phyloP scores from a whole-genome alignment of 2,329 filamentous ascomycete genomes.

The Colletotrichum coccodes region DNA sequence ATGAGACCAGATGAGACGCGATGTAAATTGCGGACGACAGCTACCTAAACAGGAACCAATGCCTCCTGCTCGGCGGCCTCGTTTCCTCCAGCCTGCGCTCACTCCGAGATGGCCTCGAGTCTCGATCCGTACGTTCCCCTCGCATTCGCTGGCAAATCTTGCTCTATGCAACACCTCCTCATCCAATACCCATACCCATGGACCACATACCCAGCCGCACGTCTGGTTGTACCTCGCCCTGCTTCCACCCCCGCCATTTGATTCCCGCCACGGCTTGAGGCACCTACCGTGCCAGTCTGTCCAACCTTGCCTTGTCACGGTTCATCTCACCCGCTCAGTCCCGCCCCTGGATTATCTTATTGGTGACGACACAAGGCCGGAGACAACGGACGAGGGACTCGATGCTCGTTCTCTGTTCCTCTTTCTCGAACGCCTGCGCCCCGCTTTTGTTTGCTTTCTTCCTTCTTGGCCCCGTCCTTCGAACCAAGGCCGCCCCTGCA shows the following conservation, averaged over 20 bases:
- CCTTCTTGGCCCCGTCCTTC: constrained; percentile 22
- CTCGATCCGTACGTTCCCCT: constrained; percentile 5
- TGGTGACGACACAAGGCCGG: constrained; percentile 22
- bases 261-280: background rate
- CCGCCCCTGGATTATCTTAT: background rate
- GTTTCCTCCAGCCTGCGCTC: constrained; percentile 15
- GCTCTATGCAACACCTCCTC: background rate
- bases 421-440: constrained; percentile 22
- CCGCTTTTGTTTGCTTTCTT: constrained; percentile 18
- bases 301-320: background rate
- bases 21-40: constrained; percentile 5
- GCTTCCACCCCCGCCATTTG: background rate
- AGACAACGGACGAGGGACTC: constrained; percentile 13
- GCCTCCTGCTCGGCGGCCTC: constrained; percentile 1
- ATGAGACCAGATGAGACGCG: constrained; percentile 16
- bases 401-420: background rate
- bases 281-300: background rate
- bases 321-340: constrained; percentile 4
- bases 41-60: constrained; percentile 26
- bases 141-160: background rate
- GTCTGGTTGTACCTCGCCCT: background rate
- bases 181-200: background rate
- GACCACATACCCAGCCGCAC: background rate
- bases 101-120: constrained; percentile 7
- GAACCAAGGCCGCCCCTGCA: constrained; percentile 6